Evolutionary conservation across 2,329 filamentous ascomycete genomes (phyloP).

Genomic region (Tolypocladium cylindrosporum): DNA sequence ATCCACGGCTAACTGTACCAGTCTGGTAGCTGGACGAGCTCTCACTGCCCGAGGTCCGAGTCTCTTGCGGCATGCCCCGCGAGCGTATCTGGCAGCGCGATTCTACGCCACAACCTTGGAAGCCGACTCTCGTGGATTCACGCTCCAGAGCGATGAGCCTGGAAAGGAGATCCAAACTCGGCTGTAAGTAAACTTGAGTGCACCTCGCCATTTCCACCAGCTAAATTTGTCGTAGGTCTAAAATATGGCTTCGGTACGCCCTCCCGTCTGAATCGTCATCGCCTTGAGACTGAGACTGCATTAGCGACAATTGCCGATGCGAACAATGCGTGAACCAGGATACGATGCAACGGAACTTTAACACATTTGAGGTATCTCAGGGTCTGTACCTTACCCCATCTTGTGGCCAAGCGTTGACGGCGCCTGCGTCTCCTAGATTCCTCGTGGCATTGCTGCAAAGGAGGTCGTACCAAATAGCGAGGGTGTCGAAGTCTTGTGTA

Average conservation of each 20-base stretch:
- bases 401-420: neutral
- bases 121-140: conserved; percentile 1
- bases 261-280: neutral
- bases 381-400: neutral
- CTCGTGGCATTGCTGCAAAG: conserved; percentile 17
- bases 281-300: neutral
- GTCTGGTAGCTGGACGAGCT: neutral
- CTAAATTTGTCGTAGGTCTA: conserved; percentile 3
- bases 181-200: conserved; percentile 3
- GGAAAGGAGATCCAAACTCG: neutral
- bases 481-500: conserved; percentile 25
- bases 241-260: conserved; percentile 13
- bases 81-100: neutral
- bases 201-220: neutral
- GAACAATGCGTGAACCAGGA: conserved; percentile 28
- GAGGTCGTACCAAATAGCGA: conserved; percentile 15
- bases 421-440: conserved; percentile 15
- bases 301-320: conserved; percentile 34
- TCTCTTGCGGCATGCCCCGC: conserved; percentile 1
- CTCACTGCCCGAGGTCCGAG: conserved; percentile 3
- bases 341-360: conserved; percentile 30
- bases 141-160: conserved; percentile 1
- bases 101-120: conserved; percentile 7
- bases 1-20: neutral
- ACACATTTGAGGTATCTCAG: conserved; percentile 26